phyloP scores from a whole-genome alignment of 1,284 basidiomycete species.

The Mycosarcoma maydis region DNA sequence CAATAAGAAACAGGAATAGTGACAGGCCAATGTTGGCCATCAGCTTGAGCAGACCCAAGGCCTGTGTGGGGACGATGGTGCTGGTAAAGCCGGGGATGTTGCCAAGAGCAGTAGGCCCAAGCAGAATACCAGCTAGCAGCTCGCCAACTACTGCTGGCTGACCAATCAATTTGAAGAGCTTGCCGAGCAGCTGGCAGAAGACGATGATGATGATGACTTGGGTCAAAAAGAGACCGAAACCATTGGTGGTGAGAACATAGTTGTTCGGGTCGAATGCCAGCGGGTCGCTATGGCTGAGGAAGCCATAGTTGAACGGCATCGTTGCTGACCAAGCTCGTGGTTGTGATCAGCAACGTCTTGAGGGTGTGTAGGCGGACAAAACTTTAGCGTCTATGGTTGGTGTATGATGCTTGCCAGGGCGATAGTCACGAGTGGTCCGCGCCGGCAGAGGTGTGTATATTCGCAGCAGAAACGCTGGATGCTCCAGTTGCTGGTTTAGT shows the following conservation, averaged over 20 bases:
- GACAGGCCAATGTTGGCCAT: constrained; percentile 47
- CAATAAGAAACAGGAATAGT: constrained; percentile 54
- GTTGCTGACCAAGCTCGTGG: not conserved
- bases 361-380: too few relatives aligned
- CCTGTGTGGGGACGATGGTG: constrained; percentile 35
- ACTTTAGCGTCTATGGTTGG: too few relatives aligned
- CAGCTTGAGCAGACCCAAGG: constrained; percentile 43
- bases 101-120: constrained; percentile 50
- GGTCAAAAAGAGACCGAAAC: constrained; percentile 47
- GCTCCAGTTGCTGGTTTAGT: too few relatives aligned
- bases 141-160: constrained; percentile 53
- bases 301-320: constrained; percentile 39
- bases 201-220: constrained; percentile 52
- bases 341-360: too few relatives aligned
- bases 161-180: constrained; percentile 36
- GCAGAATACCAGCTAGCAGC: constrained; percentile 48
- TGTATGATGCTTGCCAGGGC: too few relatives aligned
- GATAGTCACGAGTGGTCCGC: too few relatives aligned
- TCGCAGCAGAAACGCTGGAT: not conserved
- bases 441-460: not conserved
- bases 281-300: constrained; percentile 43
- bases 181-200: constrained; percentile 44
- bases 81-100: constrained; percentile 52
- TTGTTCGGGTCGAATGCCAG: constrained; percentile 43
- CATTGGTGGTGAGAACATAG: constrained; percentile 39